Evolutionary conservation across 768 basidiomycete species (phyloP), one percentile per base, ranked within the genome.

Genomic region (Suillus decipiens): DNA sequence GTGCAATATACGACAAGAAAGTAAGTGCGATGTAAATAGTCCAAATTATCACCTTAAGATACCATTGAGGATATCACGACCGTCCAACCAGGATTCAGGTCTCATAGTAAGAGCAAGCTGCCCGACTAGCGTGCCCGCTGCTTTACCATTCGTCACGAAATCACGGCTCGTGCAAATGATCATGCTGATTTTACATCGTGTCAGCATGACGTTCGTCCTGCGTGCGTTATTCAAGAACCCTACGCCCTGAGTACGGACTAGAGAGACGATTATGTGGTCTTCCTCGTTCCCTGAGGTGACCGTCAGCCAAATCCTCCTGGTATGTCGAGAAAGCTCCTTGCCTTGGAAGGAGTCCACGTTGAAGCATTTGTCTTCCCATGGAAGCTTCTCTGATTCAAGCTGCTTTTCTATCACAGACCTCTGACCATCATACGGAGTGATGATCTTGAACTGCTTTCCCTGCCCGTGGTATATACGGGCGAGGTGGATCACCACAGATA

Each of bases 181-280:
- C 90, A 94, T 93, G 41, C 85, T 85, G 50, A 74, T 72, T 71
- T 88, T 88, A 78, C 88, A 92, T 24, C 91, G 83, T 37, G 88
- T 89, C 36, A 93, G 81, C 91, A 94, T 92, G 48, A 94, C 92
- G 83, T 94, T 94, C 51, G 87, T 89, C 5, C 92, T 81, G 10
- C 87, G 81, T 9, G 80, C 61, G 67, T 84, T 86, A 14, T 70
- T 75, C 22, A 94, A 76, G 67, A 95, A 95, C 12, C 93, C 92
- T 22, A 84, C 73, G 19, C 73, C 77, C 6, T 73, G 64, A 1
- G 89, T 80, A 22, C 89, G 81, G 9, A 91, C 89, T 5, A 89
- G 68, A 5, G 89, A 92, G 39, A 93, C 75, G 61, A 93, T 82
- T 60, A 93, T 86, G 47, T 83, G 81, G 54, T 93, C 86, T 60